Base-by-base conservation (phyloP, 2,329 filamentous ascomycete species). In the Hymenoscyphus fructigenus region DNA sequence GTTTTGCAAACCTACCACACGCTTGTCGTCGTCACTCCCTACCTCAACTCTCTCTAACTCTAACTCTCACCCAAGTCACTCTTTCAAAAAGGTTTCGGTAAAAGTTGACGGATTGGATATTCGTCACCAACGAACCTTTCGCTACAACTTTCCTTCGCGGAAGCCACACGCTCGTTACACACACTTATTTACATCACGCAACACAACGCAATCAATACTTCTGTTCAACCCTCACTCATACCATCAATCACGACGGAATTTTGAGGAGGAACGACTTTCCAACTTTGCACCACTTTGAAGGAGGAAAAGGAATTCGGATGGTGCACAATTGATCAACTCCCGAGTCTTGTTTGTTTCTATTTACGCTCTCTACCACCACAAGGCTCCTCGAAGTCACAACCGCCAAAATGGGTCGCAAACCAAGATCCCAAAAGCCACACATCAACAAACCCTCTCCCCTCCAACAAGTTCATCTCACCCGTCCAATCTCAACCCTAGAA, bases 381-480 rank as follows among this genome's bases (percentile, higher is more conserved):
- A 20, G 60, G 38, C 60, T 23, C 41, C 1, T 12, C 47, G n/a
- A 4, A 38, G 12, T 14, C 9, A 36, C 12, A 53, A 53, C 47
- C 47, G 47, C 20, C n/a, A 26, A 53, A 26, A 72, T 71, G 70
- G 68, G 66, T 32, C 66, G 67, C 15, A 70, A 69, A 29, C 69
- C 67, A 57, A 67, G 69, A 66, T 66, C 65, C 9, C 55, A 62
- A 28, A 60, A 62, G 7, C 65, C 67, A 9, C 67, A 68, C 36
- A 65, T 70, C 28, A 66, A 66, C 32, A 69, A 67, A 14, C 75
- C 75, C 7, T 75, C 74, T 2, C 75, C 75, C 5, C 70, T 76
- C 15, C 64, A 71, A 34, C 74, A 76, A 69, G 74, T 73, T 29
- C 67, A 71, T n/a, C 64, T 65, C 59, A 67, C 67, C 7, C 63